These are phyloP conservation scores for Lepidium africanum DNA, from an alignment of 345 rosid genomes.

Conservation along the genomic window DNA sequence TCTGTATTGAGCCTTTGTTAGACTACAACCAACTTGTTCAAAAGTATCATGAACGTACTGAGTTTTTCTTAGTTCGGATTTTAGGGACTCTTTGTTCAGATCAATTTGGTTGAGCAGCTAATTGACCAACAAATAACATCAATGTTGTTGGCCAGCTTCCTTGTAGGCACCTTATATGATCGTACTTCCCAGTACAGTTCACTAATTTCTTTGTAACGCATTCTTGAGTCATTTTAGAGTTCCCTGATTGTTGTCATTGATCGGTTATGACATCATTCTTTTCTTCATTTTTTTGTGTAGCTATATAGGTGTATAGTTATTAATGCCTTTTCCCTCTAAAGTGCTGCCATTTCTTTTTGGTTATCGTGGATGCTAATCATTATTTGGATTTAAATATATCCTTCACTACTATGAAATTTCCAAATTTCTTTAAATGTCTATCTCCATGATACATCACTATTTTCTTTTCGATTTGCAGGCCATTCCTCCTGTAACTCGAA, in stretches of 20 bases:
- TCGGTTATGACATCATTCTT: background rate
- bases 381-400: background rate
- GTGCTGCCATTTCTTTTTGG: background rate
- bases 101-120: background rate
- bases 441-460: background rate
- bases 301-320: background rate
- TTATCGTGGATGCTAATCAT: background rate
- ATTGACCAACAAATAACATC: background rate
- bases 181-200: background rate
- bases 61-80: background rate
- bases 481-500: constrained; percentile 84
- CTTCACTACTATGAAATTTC: background rate
- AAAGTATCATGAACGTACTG: background rate
- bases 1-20: background rate
- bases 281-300: no score
- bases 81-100: background rate
- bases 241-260: background rate
- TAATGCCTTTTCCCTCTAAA: background rate
- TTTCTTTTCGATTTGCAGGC: constrained; percentile 42
- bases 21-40: background rate
- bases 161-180: background rate
- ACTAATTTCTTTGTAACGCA: background rate
- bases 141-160: background rate
- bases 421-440: background rate
- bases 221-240: background rate